Evolutionary conservation across 768 basidiomycete species (phyloP), one percentile per base, ranked within the genome.

Genomic region (Russula olivacea): DNA sequence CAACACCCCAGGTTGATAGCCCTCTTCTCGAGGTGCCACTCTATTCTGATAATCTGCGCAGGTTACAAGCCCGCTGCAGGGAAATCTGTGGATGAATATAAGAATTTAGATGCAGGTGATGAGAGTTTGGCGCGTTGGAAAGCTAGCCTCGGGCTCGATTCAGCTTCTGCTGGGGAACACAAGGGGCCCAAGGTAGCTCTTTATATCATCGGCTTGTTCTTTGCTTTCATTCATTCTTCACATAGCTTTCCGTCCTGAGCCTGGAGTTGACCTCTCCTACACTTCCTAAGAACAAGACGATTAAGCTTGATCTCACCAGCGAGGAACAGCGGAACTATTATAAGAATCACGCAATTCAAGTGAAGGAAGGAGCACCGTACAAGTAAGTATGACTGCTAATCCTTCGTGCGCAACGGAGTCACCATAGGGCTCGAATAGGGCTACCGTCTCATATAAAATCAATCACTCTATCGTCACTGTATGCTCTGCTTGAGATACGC

Each of bases 91-190:
- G 91, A 91, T 28, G 91, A 95, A 73, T 91, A 92, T 50, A 88
- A 91, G 28, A 76, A 86, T 43, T 83, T 96, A 49, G 95, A 97
- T 76, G 86, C 88, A 34, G 80, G 89, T 65, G 95, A 98, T 73
- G 95, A 97, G 76, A 93, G 91, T 73, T 81, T 98, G 69, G 86
- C 88, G 36, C 86, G 93, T 66, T 98, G 96, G 96, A 98, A 98
- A 74, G 92, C 91, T 43, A 93, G 88, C 58, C 81, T 98, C 30
- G 96, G 96, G 58, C 85, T 98, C 64, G 80, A 84, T 38, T 85
- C 82, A 32, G 78, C 72, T 21, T 30, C 72, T 4, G 32, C 54
- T 15, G 76, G 71, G 21, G 70, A 77, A 61, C 72, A 77, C 15
- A 74, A 64, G 68, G 84, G 83, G 15, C 89, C 89, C 55, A 91